Evolutionary conservation across 2,329 filamentous ascomycete genomes (phyloP).

Genomic region (Orbilia quercus): DNA sequence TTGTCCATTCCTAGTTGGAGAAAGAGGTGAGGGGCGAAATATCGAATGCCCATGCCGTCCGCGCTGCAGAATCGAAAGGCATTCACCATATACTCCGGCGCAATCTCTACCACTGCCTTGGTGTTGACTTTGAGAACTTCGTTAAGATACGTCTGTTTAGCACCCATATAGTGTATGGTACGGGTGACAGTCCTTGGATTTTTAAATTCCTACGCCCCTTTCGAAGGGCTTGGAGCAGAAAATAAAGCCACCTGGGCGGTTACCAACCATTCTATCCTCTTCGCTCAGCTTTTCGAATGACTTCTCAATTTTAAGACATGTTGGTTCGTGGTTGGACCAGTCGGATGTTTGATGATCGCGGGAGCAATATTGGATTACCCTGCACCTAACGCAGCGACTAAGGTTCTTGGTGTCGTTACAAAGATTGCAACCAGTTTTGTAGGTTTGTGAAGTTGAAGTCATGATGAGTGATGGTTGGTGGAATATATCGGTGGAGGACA

Average conservation of each 20-base stretch:
- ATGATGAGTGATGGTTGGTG: conserved; percentile 10
- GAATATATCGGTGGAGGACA: not conserved
- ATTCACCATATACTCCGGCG: too few relatives aligned
- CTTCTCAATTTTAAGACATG: conserved; percentile 61
- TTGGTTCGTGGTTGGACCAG: conserved; percentile 63
- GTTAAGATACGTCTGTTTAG: conserved; percentile 62
- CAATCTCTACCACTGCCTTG: too few relatives aligned
- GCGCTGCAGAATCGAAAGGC: conserved; percentile 11
- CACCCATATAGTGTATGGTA: conserved; percentile 66
- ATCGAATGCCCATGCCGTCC: conserved; percentile 66
- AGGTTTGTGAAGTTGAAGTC: conserved; percentile 13
- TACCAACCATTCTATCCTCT: conserved; percentile 64
- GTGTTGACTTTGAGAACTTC: conserved; percentile 62
- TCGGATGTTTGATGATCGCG: conserved; percentile 65
- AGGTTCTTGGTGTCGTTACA: conserved; percentile 60
- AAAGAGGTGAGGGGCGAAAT: conserved; percentile 64
- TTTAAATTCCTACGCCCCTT: conserved; percentile 63
- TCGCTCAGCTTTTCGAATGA: conserved; percentile 59
- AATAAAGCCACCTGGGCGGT: conserved; percentile 59
- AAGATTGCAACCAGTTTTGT: conserved; percentile 57
- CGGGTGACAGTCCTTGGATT: conserved; percentile 62
- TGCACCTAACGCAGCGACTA: conserved; percentile 65
- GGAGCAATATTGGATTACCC: conserved; percentile 65
- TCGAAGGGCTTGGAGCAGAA: conserved; percentile 55
- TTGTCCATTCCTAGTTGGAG: conserved; percentile 67